Base-by-base conservation (phyloP, 257 asterid genomes). In the Galeopsis tetrahit region DNA sequence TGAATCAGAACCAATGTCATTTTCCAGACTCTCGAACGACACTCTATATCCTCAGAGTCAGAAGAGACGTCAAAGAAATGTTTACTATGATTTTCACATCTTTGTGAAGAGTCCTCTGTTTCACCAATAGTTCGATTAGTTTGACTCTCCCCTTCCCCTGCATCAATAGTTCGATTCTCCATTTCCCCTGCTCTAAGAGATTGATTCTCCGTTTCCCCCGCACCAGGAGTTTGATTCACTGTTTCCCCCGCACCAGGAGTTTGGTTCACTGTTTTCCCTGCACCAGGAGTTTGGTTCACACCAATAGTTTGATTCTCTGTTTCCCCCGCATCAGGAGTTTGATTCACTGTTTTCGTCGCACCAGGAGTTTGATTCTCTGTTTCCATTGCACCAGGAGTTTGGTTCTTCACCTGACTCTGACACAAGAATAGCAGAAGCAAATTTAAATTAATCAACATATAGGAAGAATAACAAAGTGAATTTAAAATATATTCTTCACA, bases 361-460 rank as follows among this genome's bases (percentile, higher is more conserved):
- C 28, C 28, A 21, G 28, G 28, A 21, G 28, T 21, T 21, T 21
- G 28, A 21, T 21, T 21, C 28, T 0, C 28, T 21, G 28, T 21
- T 21, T n/a, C n/a, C n/a, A n/a, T n/a, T 21, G 28, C 28, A 21
- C 28, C 28, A 21, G 28, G 28, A 21, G 28, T 21, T 21, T 21
- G 28, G 28, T 81, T 81, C 73, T 77, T 81, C 73, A 77, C 82
- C 84, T 80, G 17, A 34, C 14, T 13, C 14, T 10, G 8, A 55
- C 9, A 69, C 7, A 10, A 4, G n/a, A 21, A 21, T 21, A 21
- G 28, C 28, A 21, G 28, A 21, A 21, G 28, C 28, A 21, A 21
- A 21, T 21, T 21, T 21, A 21, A 21, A 21, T 21, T 21, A 21
- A 21, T 21, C 28, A 21, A 21, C 28, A 21, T 21, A 21, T 21